Evolutionary conservation across 176 grass and related monocot species (phyloP).

Genomic region (Musa itinerans): DNA sequence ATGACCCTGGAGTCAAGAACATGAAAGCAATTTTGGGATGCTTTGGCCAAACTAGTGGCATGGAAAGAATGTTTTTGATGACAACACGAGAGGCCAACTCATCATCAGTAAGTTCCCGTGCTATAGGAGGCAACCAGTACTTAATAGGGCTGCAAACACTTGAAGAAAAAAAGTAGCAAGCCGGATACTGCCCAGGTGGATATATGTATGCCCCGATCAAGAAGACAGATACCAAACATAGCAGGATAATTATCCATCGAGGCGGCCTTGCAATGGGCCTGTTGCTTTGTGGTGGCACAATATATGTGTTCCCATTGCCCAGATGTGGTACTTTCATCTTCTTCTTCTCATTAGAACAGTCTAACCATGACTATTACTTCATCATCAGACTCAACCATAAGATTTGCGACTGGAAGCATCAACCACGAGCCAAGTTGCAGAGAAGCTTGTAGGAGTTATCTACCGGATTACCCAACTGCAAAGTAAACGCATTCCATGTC

Average conservation of each 20-base stretch:
- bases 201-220: constrained; percentile 73
- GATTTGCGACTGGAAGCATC: neutral
- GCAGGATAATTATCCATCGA: constrained; percentile 84
- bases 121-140: constrained; percentile 66
- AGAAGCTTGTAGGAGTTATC: neutral
- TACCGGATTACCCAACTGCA: neutral
- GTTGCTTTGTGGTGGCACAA: constrained; percentile 45
- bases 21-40: constrained; percentile 88
- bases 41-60: constrained; percentile 43
- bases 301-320: constrained; percentile 42
- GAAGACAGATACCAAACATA: constrained; percentile 59
- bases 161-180: constrained; percentile 77
- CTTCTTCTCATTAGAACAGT: constrained; percentile 3
- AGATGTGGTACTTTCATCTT: constrained; percentile 27
- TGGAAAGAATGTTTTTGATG: constrained; percentile 62
- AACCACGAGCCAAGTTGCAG: neutral
- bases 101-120: constrained; percentile 54
- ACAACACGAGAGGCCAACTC: constrained; percentile 63
- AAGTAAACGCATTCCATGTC: neutral
- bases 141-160: constrained; percentile 57
- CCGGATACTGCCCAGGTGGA: constrained; percentile 56
- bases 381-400: neutral
- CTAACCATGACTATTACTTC: neutral
- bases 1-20: constrained; percentile 83
- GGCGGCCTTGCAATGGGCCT: constrained; percentile 51